Evolutionary conservation across 768 basidiomycete species (phyloP), one percentile per base, ranked within the genome.

Genomic region (Pisolithus marmoratus): DNA sequence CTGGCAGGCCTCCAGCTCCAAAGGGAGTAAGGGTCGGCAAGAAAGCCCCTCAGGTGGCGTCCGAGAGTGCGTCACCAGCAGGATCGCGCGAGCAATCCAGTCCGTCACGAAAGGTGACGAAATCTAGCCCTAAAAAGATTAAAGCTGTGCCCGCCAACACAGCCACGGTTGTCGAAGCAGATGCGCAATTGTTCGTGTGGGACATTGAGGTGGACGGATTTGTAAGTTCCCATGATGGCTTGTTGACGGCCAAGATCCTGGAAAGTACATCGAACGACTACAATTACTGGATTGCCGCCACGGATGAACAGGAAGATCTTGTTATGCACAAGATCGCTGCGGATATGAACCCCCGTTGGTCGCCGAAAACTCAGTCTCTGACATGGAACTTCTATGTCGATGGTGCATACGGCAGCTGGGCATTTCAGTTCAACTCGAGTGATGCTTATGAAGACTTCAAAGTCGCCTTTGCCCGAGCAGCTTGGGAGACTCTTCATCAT

Each of bases 341-440:
- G 5, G 78, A 85, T 37, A 85, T 89, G 82, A 91, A 88, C 59
- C 83, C 83, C 59, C 76, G 78, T 34, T 85, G 80, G 76, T 78
- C 84, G 6, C 66, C 68, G 29, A 79, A 77, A 52, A 77, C 82
- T 64, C 64, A 68, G 44, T 88, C 94, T 4, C 77, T 97, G 60
- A 94, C 94, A 27, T 98, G 96, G 90, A 95, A 94, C 58, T 76
- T 91, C 64, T 63, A 78, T 38, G 74, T 74, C 38, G 76, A 75
- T n/a, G 75, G 76, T 26, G 69, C 69, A 22, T 78, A 82, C 56
- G 80, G 76, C 59, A 89, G 91, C 50, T 98, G 94, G 92, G 82
- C 90, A 22, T 77, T 97, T 55, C 77, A 82, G 52, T 94, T 96
- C 61, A 57, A 63, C 3, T 67, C 71, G 15, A 58, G 73, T 49